Conservation (phyloP, 805 yeast species). For the Saturnispora serradocipensis region DNA sequence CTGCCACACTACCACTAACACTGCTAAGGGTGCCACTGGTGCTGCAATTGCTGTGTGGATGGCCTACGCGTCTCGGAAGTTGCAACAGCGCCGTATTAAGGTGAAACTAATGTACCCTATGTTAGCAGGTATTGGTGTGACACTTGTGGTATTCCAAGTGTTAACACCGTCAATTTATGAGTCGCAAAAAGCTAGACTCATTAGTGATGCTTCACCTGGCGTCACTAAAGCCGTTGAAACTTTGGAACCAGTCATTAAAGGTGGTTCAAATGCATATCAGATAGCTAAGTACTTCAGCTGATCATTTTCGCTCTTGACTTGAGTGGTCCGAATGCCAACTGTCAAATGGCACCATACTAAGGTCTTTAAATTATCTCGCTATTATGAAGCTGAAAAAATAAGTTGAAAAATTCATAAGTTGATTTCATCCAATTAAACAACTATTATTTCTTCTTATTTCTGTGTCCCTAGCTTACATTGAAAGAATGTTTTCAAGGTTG, state of each 20-base stretch:
- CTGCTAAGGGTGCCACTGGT: conserved; percentile 32
- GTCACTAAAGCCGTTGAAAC: conserved; percentile 2
- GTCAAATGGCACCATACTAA: neutral
- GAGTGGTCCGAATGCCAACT: neutral
- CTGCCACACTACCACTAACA: conserved; percentile 28
- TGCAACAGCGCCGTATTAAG: conserved; percentile 26
- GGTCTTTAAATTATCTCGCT: neutral
- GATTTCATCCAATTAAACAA: neutral
- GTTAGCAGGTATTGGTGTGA: conserved; percentile 32
- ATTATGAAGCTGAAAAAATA: neutral
- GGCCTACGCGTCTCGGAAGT: conserved; percentile 28
- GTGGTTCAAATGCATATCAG: conserved; percentile 5
- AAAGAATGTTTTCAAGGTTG: conserved; percentile 2
- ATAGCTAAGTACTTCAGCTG: conserved; percentile 2
- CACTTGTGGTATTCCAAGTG: conserved; percentile 28
- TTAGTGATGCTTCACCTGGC: conserved; percentile 18
- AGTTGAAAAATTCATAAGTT: neutral
- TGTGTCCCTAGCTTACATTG: neutral
- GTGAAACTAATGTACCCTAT: conserved; percentile 34
- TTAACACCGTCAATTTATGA: conserved; percentile 25
- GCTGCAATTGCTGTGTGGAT: conserved; percentile 33
- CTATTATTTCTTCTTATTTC: neutral
- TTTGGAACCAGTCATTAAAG: conserved; percentile 12
- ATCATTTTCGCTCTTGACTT: neutral
- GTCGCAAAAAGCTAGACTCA: conserved; percentile 19